Conservation (phyloP, 345 rosid species). For the Gossypium raimondii region DNA sequence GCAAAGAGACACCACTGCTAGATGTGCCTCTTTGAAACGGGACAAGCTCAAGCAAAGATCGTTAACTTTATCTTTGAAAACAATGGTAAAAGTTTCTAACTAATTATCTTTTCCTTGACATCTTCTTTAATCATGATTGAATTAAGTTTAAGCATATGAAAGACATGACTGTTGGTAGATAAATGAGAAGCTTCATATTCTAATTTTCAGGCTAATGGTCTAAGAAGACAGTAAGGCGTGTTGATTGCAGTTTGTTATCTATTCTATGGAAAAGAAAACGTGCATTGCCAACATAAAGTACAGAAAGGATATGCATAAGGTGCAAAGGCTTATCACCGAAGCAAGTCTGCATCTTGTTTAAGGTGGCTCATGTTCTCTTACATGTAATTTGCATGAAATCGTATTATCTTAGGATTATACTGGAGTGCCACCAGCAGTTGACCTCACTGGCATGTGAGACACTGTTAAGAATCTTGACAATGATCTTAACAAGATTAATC, state of each 20-base stretch:
- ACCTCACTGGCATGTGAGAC: conserved; percentile 85
- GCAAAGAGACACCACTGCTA: no score
- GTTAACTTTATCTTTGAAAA: not conserved
- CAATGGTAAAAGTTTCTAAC: not conserved
- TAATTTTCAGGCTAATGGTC: no score
- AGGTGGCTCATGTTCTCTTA: not conserved
- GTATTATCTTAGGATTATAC: conserved; percentile 56
- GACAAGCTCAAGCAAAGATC: not conserved
- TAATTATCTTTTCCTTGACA: no score
- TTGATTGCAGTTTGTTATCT: no score
- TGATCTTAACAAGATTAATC: conserved; percentile 77
- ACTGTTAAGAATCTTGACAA: conserved; percentile 67
- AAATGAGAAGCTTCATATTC: no score
- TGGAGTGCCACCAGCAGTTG: conserved; percentile 76
- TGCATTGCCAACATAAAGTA: no score
- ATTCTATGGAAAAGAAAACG: no score
- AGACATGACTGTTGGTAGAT: not conserved
- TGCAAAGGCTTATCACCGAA: conserved; percentile 22
- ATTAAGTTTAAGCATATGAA: not conserved
- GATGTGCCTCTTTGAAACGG: no score
- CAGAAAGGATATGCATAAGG: not conserved
- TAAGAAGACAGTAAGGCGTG: no score
- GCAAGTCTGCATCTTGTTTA: no score
- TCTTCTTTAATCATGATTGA: no score
- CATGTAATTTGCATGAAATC: not conserved